Base-by-base conservation (phyloP, 176 grass and related monocot genomes). In the Tuctoria greenei region DNA sequence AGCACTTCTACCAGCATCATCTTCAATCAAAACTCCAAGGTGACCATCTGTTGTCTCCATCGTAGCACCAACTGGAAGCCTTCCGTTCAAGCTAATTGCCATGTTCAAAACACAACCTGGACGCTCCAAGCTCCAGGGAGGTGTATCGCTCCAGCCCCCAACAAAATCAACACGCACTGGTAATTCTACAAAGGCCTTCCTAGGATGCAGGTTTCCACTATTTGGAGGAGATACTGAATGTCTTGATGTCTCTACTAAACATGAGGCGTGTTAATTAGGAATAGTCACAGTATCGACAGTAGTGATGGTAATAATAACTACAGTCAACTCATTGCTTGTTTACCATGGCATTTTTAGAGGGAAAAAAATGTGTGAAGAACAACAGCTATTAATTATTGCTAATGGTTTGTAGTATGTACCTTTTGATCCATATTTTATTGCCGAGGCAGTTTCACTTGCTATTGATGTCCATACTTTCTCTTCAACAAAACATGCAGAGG, bases 131-230 rank as follows among this genome's bases (percentile, higher is more conserved):
- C 95, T 97, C 90, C 91, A 97, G 34, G 95, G 91, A 82, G 95
- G 95, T 15, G 95, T 97, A 72, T 97, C 95, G 69, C 95, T 97
- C 95, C 95, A 97, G 74, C 95, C 91, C n/a, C 95, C 91, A 21
- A 93, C 91, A 36, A 97, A 93, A 47, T 97, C 95, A 75, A 92
- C 91, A 60, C 95, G 88, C 23, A 93, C 95, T 0, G 95, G 95
- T 65, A 97, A 83, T 83, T 91, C 76, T 41, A 93, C 84, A 64
- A 66, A 37, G 54, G 59, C 78, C 74, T 85, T 97, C 88, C 80
- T 86, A 40, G 69, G 76, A 52, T 70, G 34, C 37, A 93, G 73
- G 42, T 50, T 73, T 27, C 12, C 73, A 82, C 68, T 75, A 36
- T 58, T 86, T 79, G 84, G 83, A 79, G 84, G 83, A 79, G 39